phyloP scores from a whole-genome alignment of 2,329 filamentous ascomycete genomes.

The Fragosphaeria purpurea region DNA sequence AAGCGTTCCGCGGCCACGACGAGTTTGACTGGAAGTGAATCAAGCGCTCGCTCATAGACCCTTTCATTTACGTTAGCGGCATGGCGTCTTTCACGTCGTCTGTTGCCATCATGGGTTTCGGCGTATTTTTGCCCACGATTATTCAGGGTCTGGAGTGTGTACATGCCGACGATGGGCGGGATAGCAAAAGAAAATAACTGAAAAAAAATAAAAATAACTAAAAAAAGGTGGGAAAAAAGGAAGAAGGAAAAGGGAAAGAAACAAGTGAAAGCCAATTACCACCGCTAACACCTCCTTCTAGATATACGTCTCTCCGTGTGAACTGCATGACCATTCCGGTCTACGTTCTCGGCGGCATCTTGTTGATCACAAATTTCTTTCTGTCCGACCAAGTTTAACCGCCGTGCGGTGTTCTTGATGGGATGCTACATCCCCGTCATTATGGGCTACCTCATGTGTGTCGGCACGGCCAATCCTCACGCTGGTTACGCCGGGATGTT shows the following conservation, averaged over 20 bases:
- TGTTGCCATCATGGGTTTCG: slow-evolving; percentile 6
- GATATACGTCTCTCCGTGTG: slow-evolving; percentile 9
- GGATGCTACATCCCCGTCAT: slow-evolving; percentile 2
- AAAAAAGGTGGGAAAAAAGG: too few species aligned
- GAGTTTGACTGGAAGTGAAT: slow-evolving; percentile 6
- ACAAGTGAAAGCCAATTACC: too few species aligned
- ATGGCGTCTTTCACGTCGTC: slow-evolving; percentile 7
- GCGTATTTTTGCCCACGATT: slow-evolving; percentile 7
- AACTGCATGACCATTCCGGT: slow-evolving; percentile 16
- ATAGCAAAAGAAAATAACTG: too few species aligned
- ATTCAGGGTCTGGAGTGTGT: slow-evolving; percentile 1
- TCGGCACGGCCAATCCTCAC: slow-evolving; percentile 4
- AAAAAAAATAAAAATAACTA: too few species aligned
- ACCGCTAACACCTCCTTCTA: too few species aligned
- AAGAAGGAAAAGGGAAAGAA: too few species aligned
- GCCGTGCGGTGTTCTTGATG: slow-evolving; percentile 2
- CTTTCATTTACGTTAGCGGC: slow-evolving; percentile 4
- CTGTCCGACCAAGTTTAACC: slow-evolving; percentile 4
- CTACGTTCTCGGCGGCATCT: slow-evolving; percentile 11
- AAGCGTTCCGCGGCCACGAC: background rate
- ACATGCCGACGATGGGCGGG: too few species aligned
- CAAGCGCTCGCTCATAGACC: background rate
- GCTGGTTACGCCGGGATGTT: slow-evolving; percentile 9
- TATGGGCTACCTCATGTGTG: slow-evolving; percentile 6
- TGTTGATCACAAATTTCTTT: slow-evolving; percentile 6